Percentiles rank a stretch among this genome's conserved stretches.
Conservation (phyloP, 805 yeast genomes). For the Clavispora fructus region DNA sequence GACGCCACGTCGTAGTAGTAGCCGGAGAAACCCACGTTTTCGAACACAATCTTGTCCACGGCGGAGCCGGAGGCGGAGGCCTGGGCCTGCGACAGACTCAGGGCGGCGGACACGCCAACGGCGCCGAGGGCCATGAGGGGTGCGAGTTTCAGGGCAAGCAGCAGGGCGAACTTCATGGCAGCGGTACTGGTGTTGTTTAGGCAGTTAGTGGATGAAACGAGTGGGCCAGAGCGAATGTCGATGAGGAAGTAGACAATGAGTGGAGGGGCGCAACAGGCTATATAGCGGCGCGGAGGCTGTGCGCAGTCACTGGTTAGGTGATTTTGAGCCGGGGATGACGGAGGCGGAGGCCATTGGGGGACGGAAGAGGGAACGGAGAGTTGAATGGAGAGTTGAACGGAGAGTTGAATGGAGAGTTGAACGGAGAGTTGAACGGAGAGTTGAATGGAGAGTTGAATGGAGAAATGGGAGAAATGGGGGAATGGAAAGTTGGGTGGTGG, state of each 20-base stretch:
- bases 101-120: not conserved
- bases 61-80: slow-evolving; percentile 1
- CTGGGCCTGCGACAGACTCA: not conserved
- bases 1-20: slow-evolving; percentile 43
- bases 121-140: not conserved
- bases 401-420: too few species aligned
- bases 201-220: not conserved
- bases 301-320: too few species aligned
- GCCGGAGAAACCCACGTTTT: slow-evolving; percentile 54
- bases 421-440: too few species aligned
- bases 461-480: too few species aligned
- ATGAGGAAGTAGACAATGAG: not conserved
- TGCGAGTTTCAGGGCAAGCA: not conserved
- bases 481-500: too few species aligned
- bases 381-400: too few species aligned
- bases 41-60: slow-evolving; percentile 40
- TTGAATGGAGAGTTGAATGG: too few species aligned
- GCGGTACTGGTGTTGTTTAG: not conserved
- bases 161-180: not conserved
- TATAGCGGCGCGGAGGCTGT: not conserved
- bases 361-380: too few species aligned
- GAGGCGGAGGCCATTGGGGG: too few species aligned
- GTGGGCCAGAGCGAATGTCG: too few species aligned
- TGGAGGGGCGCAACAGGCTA: not conserved
- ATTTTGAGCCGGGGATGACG: too few species aligned